phyloP scores from a whole-genome alignment of 2,329 filamentous ascomycete species.

The Scedosporium boydii region DNA sequence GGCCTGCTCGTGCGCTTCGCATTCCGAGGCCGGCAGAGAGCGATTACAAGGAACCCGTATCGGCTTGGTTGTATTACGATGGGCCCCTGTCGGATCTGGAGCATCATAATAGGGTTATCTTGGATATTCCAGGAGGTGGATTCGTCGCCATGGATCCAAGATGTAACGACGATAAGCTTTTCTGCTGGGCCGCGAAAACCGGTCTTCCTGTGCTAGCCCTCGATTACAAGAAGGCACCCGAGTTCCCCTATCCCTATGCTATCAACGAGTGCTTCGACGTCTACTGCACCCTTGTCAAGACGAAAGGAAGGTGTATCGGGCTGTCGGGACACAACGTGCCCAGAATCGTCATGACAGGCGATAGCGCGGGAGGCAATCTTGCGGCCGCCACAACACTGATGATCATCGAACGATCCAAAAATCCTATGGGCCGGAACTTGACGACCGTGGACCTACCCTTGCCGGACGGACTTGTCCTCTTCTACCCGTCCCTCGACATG shows the following conservation, averaged over 20 bases:
- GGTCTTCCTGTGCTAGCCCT: slow-evolving; percentile 83
- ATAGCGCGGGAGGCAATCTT: slow-evolving; percentile 40
- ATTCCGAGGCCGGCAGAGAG: slow-evolving; percentile 75
- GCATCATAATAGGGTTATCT: slow-evolving; percentile 65
- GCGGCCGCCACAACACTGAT: slow-evolving; percentile 69
- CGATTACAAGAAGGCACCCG: slow-evolving; percentile 60
- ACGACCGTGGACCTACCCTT: slow-evolving; percentile 49
- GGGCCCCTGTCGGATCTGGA: slow-evolving; percentile 71
- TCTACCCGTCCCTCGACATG: slow-evolving; percentile 90
- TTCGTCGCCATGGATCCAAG: slow-evolving; percentile 97
- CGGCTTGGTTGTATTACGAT: slow-evolving; percentile 90
- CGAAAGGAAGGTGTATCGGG: slow-evolving; percentile 31
- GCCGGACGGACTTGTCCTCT: slow-evolving; percentile 72
- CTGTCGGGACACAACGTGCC: slow-evolving; percentile 29
- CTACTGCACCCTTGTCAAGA: slow-evolving; percentile 26
- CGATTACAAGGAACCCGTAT: slow-evolving; percentile 73
- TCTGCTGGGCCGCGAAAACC: slow-evolving; percentile 83
- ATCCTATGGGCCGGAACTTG: slow-evolving; percentile 17
- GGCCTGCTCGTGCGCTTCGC: slow-evolving; percentile 71
- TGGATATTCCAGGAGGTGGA: slow-evolving; percentile 89
- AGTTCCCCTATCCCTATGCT: slow-evolving; percentile 38
- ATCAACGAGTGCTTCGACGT: slow-evolving; percentile 42
- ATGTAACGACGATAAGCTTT: slow-evolving; percentile 85
- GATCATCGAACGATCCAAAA: slow-evolving; percentile 67
- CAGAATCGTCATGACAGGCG: slow-evolving; percentile 34